A percentile compares a stretch with the other conserved stretches of the same genome.
These are phyloP conservation scores for Pseudopithomyces chartarum DNA, from an alignment of 2,329 filamentous ascomycete genomes.

Conservation along the genomic window DNA sequence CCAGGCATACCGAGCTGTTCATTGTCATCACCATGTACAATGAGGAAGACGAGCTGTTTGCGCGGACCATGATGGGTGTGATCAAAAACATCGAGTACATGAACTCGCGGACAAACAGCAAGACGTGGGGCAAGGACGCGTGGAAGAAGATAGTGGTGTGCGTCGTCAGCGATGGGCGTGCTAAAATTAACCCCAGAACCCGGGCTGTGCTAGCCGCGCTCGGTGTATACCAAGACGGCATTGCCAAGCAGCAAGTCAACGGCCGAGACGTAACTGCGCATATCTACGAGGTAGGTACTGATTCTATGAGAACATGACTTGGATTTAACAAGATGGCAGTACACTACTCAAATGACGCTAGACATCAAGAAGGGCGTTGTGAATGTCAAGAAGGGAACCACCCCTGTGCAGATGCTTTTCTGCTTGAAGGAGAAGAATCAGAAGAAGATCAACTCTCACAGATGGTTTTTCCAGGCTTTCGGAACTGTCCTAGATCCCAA, in stretches of 20 bases:
- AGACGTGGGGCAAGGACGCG: conserved; percentile 97
- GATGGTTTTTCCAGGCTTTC: conserved; percentile 99
- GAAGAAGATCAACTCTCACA: conserved; percentile 99
- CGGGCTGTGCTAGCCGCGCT: conserved; percentile 87
- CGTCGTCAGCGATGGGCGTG: conserved; percentile 94
- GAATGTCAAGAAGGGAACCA: conserved; percentile 77
- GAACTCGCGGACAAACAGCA: conserved; percentile 89
- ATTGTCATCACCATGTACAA: conserved; percentile 99
- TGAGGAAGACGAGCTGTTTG: conserved; percentile 94
- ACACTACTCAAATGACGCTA: conserved; percentile 84
- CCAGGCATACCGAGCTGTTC: conserved; percentile 90
- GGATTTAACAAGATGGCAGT: conserved; percentile 47
- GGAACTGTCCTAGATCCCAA: conserved; percentile 91
- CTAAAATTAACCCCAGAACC: conserved; percentile 93
- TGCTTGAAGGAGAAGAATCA: conserved; percentile 99
- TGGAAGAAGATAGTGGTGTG: conserved; percentile 99
- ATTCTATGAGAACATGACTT: conserved; percentile 2
- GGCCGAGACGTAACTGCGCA: conserved; percentile 95
- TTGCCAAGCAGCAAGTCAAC: conserved; percentile 98
- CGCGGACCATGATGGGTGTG: conserved; percentile 92
- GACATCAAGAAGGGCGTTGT: conserved; percentile 91
- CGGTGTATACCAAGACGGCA: conserved; percentile 97
- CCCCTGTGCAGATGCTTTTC: conserved; percentile 95
- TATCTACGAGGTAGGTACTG: conserved; percentile 70
- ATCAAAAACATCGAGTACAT: conserved; percentile 99